phyloP scores from a whole-genome alignment of 2,329 filamentous ascomycete genomes.

The Pseudogymnoascus sp. region DNA sequence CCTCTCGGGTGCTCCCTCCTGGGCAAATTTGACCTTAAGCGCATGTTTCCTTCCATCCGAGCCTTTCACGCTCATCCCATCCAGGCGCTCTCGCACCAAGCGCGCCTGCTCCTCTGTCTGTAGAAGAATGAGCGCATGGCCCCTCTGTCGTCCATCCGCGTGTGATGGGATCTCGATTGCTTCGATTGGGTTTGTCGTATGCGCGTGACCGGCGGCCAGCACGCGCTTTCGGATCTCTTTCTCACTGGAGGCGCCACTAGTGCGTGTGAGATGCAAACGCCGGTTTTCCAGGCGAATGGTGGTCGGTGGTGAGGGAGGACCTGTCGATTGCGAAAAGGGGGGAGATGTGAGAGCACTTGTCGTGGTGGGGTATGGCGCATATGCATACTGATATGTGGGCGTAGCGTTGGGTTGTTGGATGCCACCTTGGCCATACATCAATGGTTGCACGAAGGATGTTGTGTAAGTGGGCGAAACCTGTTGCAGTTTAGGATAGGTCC shows the following conservation, averaged over 20 bases:
- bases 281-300: background rate
- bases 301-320: background rate
- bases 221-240: background rate
- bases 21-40: slow-evolving; percentile 4
- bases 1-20: background rate
- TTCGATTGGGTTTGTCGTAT: background rate
- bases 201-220: background rate
- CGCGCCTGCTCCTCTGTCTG: slow-evolving; percentile 2
- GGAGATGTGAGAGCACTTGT: background rate
- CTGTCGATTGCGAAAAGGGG: background rate
- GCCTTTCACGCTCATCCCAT: slow-evolving; percentile 6
- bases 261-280: slow-evolving; percentile 2
- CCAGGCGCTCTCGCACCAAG: background rate
- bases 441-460: background rate
- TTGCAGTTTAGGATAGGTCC: background rate
- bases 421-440: slow-evolving; percentile 4
- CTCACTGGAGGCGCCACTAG: slow-evolving; percentile 5
- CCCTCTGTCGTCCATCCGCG: background rate
- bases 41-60: slow-evolving; percentile 1
- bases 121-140: slow-evolving; percentile 1
- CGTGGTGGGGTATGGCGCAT: background rate
- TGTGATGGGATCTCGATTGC: background rate
- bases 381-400: slow-evolving; percentile 8
- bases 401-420: background rate
- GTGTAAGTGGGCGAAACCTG: slow-evolving; percentile 7